Evolutionary conservation across 257 asterid species (phyloP), one percentile per base, ranked within the genome.

Genomic region (Handroanthus guayacan): DNA sequence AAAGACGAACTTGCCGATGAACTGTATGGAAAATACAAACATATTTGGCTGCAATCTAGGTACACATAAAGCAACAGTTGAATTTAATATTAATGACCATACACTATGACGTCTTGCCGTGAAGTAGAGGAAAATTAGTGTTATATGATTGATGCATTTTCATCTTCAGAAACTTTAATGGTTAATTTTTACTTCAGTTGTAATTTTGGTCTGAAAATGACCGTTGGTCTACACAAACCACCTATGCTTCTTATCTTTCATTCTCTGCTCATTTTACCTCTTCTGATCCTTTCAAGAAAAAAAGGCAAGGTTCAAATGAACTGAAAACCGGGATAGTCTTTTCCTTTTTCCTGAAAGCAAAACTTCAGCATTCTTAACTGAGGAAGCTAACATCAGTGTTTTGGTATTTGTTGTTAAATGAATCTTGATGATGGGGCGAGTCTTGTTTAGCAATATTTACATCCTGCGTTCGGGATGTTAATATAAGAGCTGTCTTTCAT

Each of bases 1-100:
- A 92, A 90, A 86, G 99, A 95, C 51, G 99, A 92, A 80, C 96
- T 95, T 82, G 83, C 97, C 72, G 84, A 62, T 79, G 98, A 95
- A 45, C 79, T 92, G 78, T 87, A 85, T 81, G 82, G 79, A 71
- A 92, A 87, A 76, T 95, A 88, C 92, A 87, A 85, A 78, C 69
- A 72, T 71, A 85, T 91, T 72, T 95, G 98, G 99, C 82, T 84
- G 75, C 90, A 86, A 67, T 71, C 91, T 38, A 91, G 99, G 99
- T 95, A 84, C 8, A 39, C 45, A 69, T 34, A 52, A 60, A 61
- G 76, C 60, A 72, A 50, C 36, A 73, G 51, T 50, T 74, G 47
- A 56, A 45, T 36, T 69, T 71, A 25, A 5, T 41, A 47, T 62
- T 56, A 45, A 50, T 55, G 69, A 71, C 39, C 39, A 56, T 66